These are phyloP conservation scores for Cryphonectria naterciae DNA, from an alignment of 2,329 filamentous ascomycete genomes.

Conservation along the genomic window DNA sequence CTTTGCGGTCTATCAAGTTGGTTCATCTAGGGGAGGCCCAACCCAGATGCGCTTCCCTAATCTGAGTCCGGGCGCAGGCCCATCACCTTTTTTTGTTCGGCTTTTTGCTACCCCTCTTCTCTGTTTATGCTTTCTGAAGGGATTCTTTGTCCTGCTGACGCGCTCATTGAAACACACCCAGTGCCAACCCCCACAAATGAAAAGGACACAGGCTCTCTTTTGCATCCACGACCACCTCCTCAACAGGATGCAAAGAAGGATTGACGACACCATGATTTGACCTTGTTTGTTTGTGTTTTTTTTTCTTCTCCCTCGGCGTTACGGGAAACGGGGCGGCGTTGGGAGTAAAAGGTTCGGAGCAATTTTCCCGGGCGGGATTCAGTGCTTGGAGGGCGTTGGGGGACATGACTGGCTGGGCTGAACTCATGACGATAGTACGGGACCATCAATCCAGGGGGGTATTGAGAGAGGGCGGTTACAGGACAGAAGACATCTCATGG, in stretches of 20 bases:
- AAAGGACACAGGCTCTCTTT: slow-evolving; percentile 21
- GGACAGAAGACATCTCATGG: slow-evolving; percentile 14
- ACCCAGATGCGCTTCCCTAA: too few relatives aligned
- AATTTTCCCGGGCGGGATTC: background rate
- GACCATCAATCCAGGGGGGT: background rate
- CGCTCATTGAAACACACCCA: slow-evolving; percentile 5
- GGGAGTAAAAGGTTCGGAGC: background rate
- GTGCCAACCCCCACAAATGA: slow-evolving; percentile 15
- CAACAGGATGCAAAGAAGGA: slow-evolving; percentile 26
- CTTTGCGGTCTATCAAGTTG: too few relatives aligned
- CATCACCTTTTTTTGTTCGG: background rate
- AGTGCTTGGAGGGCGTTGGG: slow-evolving; percentile 10
- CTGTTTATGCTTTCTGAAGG: background rate
- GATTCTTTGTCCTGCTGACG: slow-evolving; percentile 15
- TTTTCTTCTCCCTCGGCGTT: background rate
- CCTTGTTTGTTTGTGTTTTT: background rate
- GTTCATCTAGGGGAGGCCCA: too few relatives aligned
- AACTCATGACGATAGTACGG: background rate
- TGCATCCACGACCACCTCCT: slow-evolving; percentile 14
- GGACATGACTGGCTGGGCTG: background rate
- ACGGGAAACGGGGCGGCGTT: background rate
- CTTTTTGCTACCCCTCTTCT: too few relatives aligned
- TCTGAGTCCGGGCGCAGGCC: too few relatives aligned
- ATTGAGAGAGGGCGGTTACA: background rate
- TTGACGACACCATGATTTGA: background rate